phyloP scores from a whole-genome alignment of 1,284 basidiomycete genomes.

The Fistulina hepatica region DNA sequence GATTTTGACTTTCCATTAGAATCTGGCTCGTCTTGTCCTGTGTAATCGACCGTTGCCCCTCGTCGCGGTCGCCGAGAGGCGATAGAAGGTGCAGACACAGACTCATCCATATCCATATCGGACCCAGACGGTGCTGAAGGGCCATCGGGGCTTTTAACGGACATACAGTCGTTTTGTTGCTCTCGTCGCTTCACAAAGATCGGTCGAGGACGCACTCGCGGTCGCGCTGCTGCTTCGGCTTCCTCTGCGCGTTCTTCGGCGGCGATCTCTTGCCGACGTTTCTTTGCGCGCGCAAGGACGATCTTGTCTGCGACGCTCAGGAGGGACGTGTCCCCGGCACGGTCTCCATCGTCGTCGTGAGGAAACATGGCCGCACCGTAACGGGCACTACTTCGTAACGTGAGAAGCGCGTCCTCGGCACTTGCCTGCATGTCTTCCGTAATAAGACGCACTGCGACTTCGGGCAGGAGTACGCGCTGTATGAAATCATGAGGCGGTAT shows the following conservation, averaged over 20 bases:
- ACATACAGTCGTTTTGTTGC: no score
- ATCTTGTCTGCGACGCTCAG: constrained; percentile 45
- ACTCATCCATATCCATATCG: no score
- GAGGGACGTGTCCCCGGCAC: constrained; percentile 23
- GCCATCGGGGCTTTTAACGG: no score
- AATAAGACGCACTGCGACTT: constrained; percentile 61
- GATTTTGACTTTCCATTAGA: no score
- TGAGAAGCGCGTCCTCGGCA: constrained; percentile 26
- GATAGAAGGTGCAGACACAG: no score
- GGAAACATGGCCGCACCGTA: constrained; percentile 78
- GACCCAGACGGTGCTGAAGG: no score
- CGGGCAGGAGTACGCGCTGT: constrained; percentile 62
- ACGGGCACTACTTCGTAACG: constrained; percentile 57
- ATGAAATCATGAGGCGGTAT: constrained; percentile 62
- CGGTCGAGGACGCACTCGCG: constrained; percentile 9
- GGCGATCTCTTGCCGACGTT: constrained; percentile 48
- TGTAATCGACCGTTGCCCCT: no score
- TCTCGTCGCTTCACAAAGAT: no score
- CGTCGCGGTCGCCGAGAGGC: no score
- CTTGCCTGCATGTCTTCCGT: constrained; percentile 49
- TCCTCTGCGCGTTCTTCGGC: constrained; percentile 40
- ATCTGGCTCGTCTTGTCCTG: no score
- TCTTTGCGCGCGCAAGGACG: constrained; percentile 53
- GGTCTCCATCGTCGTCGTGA: constrained; percentile 37
- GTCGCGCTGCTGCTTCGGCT: constrained; percentile 14